Evolutionary conservation across 768 basidiomycete species (phyloP).

Genomic region (Rubroboletus pulcherrimus): DNA sequence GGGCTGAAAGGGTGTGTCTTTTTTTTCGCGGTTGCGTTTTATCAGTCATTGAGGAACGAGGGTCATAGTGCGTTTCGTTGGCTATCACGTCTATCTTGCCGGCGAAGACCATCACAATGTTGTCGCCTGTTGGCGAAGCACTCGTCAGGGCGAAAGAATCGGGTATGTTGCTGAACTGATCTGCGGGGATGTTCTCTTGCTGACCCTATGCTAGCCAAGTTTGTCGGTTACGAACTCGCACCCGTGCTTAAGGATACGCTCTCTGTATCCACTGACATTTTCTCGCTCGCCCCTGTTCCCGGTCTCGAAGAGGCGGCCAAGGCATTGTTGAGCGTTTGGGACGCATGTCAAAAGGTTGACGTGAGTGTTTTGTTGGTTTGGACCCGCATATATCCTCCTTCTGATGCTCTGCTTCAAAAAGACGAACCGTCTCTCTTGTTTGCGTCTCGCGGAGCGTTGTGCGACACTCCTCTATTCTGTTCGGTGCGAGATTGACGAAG

Average conservation of each 20-base stretch:
- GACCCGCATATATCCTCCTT: neutral
- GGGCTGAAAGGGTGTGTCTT: conserved; percentile 25
- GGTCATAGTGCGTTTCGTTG: conserved; percentile 22
- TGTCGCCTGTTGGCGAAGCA: conserved; percentile 24
- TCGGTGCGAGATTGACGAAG: conserved; percentile 56
- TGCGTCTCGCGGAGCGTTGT: conserved; percentile 70
- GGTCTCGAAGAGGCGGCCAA: conserved; percentile 51
- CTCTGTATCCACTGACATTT: conserved; percentile 31
- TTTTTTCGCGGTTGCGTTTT: neutral
- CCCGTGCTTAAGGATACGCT: conserved; percentile 38
- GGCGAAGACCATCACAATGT: conserved; percentile 8
- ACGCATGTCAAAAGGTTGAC: conserved; percentile 54
- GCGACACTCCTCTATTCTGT: conserved; percentile 65
- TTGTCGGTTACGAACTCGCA: conserved; percentile 32
- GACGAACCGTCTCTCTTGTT: conserved; percentile 65
- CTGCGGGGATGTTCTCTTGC: neutral
- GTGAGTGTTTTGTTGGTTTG: conserved; percentile 36
- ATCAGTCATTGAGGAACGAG: neutral
- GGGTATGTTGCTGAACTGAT: conserved; percentile 2
- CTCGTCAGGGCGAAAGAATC: conserved; percentile 22
- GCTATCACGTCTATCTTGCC: conserved; percentile 29
- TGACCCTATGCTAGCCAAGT: conserved; percentile 22
- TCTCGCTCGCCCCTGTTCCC: conserved; percentile 52
- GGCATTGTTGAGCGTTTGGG: conserved; percentile 61
- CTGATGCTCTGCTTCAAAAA: conserved; percentile 21